These are phyloP conservation scores for Picea glauca DNA, from an alignment of 75 land plant genomes.

Conservation along the genomic window DNA sequence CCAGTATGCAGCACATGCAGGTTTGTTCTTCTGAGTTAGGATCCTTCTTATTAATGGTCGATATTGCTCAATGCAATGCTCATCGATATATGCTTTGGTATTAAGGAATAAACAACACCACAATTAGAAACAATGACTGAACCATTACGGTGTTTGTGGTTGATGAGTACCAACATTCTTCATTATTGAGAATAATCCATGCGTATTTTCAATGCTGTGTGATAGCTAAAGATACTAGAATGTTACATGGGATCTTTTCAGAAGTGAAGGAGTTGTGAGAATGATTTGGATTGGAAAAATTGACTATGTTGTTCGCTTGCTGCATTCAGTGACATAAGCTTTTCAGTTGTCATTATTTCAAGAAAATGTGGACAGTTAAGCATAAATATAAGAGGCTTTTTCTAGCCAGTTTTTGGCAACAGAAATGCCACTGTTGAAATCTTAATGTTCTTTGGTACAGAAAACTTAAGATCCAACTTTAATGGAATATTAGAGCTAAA, in stretches of 20 bases:
- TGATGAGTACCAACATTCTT: neutral
- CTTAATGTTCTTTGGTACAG: too few species aligned
- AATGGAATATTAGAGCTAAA: too few species aligned
- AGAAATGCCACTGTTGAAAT: neutral
- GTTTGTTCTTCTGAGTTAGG: slow-evolving; percentile 20
- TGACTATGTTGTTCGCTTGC: neutral
- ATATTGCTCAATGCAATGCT: neutral
- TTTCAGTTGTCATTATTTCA: neutral
- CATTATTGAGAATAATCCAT: neutral
- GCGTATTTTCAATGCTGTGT: neutral
- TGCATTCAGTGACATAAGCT: neutral
- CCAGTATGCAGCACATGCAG: slow-evolving; percentile 80
- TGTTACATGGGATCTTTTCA: neutral
- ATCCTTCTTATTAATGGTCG: neutral
- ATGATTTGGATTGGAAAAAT: neutral
- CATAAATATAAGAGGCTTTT: neutral
- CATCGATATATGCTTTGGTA: neutral
- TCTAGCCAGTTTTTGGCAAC: neutral
- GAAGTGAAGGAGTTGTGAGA: neutral
- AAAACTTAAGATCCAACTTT: too few species aligned
- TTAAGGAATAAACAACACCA: neutral
- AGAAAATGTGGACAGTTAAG: neutral
- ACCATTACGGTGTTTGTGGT: neutral
- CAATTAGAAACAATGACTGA: neutral
- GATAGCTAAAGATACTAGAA: too few species aligned